Base-by-base conservation (phyloP, 305 asterid species). In the Salvia sclarea region DNA sequence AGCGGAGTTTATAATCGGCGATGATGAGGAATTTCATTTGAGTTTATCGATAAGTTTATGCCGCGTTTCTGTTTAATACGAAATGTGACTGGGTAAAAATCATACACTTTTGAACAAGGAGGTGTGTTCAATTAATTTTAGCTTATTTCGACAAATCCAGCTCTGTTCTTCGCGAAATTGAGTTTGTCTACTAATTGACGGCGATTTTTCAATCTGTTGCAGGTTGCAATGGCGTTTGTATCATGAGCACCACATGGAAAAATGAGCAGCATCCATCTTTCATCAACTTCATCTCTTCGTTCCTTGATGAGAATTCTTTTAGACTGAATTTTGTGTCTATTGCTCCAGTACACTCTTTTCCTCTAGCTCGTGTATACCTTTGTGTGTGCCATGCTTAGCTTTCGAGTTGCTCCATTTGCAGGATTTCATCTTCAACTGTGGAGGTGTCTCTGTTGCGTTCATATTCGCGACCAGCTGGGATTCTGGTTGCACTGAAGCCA, bases 381-480 rank as follows among this genome's bases (percentile, higher is more conserved):
- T 5, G 24, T 21, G 25, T 14, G 40, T 63, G 5, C 54, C 68
- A 22, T 47, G 31, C 68, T 71, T n/a, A 47, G 28, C 43, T 30
- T 70, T 71, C 30, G 30, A 68, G 72, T 53, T 49, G 71, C 64
- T 70, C 62, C 61, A 56, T 72, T 70, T 70, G 78, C 95, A 91
- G 99, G 99, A 94, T 79, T 89, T 94, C 80, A 94, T 94, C 78
- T 89, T 91, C 41, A 94, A 86, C 78, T 89, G 95, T 68, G 95
- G 97, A 33, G 99, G 96, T 43, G 66, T 86, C 43, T 94, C 99
- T 0, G 77, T 89, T 44, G 99, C 99, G 56, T 91, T 94, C 80
- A 48, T 94, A 66, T 94, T 89, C 77, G 79, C 68, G 38, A 85
- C 91, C 44, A 81, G 69, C 61, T 94, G 96, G 99, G 82, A 80